Evolutionary conservation across 1,284 basidiomycete genomes (phyloP).

Genomic region (Cerioporus squamosus): DNA sequence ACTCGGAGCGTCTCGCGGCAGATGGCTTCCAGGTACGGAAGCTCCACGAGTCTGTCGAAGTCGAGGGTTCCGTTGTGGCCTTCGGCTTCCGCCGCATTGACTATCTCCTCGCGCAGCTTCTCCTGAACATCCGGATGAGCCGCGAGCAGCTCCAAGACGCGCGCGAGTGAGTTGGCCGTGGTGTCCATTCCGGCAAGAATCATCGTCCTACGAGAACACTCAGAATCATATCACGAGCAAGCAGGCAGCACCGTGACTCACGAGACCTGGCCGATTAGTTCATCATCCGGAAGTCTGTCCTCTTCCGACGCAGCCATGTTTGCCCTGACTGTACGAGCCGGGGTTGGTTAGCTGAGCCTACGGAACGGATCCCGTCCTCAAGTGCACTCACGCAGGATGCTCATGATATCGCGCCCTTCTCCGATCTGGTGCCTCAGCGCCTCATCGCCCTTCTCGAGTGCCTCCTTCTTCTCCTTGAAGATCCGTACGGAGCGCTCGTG

Average conservation of each 20-base stretch:
- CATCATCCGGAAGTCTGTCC: slow-evolving; percentile 35
- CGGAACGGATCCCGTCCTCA: background rate
- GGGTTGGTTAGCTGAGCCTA: background rate
- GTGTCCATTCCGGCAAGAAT: slow-evolving; percentile 31
- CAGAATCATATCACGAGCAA: background rate
- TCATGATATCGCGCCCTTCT: slow-evolving; percentile 38
- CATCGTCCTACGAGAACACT: slow-evolving; percentile 14
- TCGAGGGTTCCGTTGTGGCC: slow-evolving; percentile 17
- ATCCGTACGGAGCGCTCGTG: slow-evolving; percentile 20
- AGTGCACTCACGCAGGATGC: slow-evolving; percentile 33
- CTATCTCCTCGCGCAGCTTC: slow-evolving; percentile 24
- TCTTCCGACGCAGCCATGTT: slow-evolving; percentile 32
- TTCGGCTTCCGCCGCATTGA: slow-evolving; percentile 11
- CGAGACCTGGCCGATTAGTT: slow-evolving; percentile 39
- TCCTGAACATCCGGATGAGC: slow-evolving; percentile 24
- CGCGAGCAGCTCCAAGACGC: slow-evolving; percentile 23
- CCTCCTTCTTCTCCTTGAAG: slow-evolving; percentile 27
- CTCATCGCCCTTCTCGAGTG: slow-evolving; percentile 26
- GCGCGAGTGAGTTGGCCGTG: slow-evolving; percentile 27
- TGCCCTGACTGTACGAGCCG: slow-evolving; percentile 28
- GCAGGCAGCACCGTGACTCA: slow-evolving; percentile 13
- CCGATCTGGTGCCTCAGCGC: slow-evolving; percentile 27
- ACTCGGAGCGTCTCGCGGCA: slow-evolving; percentile 30
- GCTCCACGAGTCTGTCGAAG: slow-evolving; percentile 24
- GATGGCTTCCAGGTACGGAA: slow-evolving; percentile 28